Percentiles rank a stretch among this genome's conserved stretches.
Evolutionary conservation across 2,329 filamentous ascomycete species (phyloP).

Genomic region (Talaromyces piceae): DNA sequence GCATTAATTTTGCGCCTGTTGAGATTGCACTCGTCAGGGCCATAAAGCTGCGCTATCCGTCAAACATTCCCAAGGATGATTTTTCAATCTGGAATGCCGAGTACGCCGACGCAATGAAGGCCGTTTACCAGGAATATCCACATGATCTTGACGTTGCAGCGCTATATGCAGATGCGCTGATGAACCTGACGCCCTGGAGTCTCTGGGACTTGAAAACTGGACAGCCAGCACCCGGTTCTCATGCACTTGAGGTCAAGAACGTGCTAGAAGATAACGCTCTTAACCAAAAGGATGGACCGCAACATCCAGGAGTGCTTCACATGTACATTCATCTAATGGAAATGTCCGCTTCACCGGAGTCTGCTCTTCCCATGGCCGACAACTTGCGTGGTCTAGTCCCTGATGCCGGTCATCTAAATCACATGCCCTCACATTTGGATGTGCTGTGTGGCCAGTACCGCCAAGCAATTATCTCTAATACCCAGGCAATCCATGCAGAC

Average conservation of each 20-base stretch:
- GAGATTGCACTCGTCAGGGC: constrained; percentile 6
- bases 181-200: constrained; percentile 59
- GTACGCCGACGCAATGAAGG: constrained; percentile 56
- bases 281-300: constrained; percentile 38
- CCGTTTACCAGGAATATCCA: constrained; percentile 46
- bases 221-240: constrained; percentile 47
- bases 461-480: constrained; percentile 57
- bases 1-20: neutral
- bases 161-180: constrained; percentile 57
- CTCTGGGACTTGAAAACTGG: constrained; percentile 57
- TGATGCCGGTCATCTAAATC: constrained; percentile 60
- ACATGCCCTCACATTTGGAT: constrained; percentile 71
- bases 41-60: constrained; percentile 3
- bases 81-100: constrained; percentile 14
- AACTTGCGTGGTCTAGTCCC: constrained; percentile 56
- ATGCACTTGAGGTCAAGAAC: constrained; percentile 51
- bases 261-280: constrained; percentile 53
- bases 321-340: constrained; percentile 73
- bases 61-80: neutral
- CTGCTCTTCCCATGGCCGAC: constrained; percentile 53
- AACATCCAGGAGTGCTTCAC: constrained; percentile 65
- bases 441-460: constrained; percentile 63
- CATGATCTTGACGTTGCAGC: constrained; percentile 57
- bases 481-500: constrained; percentile 57
- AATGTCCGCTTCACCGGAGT: constrained; percentile 61